A percentile compares a stretch with the other conserved stretches of the same genome.
Conservation (phyloP, 1,284 basidiomycete species). For the Moniliophthora roreri region DNA sequence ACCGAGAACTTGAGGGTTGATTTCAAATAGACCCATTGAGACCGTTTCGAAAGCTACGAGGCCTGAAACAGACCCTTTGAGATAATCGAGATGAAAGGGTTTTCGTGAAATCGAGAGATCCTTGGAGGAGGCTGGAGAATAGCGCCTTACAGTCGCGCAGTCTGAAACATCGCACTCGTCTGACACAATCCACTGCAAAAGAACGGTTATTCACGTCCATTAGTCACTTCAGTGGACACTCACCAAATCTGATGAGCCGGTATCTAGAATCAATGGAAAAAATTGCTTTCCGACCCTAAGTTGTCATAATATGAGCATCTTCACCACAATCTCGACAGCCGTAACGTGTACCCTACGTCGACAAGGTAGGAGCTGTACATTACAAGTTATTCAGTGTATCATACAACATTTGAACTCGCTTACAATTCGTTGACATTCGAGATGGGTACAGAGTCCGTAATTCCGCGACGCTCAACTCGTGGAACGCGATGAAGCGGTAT, state of each 20-base stretch:
- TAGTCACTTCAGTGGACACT: neutral
- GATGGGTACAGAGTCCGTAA: conserved; percentile 23
- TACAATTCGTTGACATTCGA: conserved; percentile 38
- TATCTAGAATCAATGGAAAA: conserved; percentile 43
- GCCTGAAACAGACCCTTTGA: conserved; percentile 47
- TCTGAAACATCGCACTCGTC: conserved; percentile 30
- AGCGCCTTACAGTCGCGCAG: conserved; percentile 32
- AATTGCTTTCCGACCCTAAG: conserved; percentile 46
- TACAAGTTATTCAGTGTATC: neutral
- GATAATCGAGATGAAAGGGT: conserved; percentile 43
- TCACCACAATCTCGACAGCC: neutral
- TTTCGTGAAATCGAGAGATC: conserved; percentile 31
- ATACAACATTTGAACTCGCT: conserved; percentile 16
- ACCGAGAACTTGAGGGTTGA: conserved; percentile 44
- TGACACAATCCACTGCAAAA: conserved; percentile 35
- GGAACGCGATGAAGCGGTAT: conserved; percentile 30
- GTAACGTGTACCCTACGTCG: conserved; percentile 30
- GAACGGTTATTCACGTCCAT: neutral
- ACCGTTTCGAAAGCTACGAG: conserved; percentile 42
- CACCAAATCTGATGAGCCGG: conserved; percentile 14
- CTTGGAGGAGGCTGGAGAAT: conserved; percentile 25
- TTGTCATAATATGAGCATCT: conserved; percentile 6
- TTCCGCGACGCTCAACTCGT: neutral
- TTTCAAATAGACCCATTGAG: conserved; percentile 41
- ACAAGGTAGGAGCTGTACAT: conserved; percentile 39